A percentile compares a stretch with the other conserved stretches of the same genome.
phyloP scores from a whole-genome alignment of 2,329 filamentous ascomycete species.

The Aspergillus melleus region DNA sequence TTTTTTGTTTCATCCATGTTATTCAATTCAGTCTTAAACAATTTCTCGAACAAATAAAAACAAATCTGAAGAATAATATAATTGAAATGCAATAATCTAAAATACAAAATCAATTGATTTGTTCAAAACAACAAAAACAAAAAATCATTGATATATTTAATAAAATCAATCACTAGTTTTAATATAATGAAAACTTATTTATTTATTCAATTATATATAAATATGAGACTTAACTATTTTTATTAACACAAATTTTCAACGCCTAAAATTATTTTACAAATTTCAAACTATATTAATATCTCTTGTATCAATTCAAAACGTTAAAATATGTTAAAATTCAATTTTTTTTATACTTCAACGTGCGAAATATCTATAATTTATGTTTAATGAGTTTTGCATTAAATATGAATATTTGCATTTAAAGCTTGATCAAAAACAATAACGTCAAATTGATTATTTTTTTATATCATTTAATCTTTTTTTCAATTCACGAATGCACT shows the following conservation, averaged over 20 bases:
- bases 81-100: too few relatives aligned
- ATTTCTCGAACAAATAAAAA: too few relatives aligned
- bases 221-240: constrained; percentile 10
- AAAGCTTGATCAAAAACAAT: constrained; percentile 8
- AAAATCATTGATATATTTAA: not conserved
- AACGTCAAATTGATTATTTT: constrained; percentile 14
- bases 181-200: not conserved
- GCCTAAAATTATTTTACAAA: constrained; percentile 11
- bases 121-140: not conserved
- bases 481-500: constrained; percentile 15
- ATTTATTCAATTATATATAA: too few relatives aligned
- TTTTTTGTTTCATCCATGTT: too few relatives aligned
- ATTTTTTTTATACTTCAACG: constrained; percentile 18
- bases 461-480: constrained; percentile 20
- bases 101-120: too few relatives aligned
- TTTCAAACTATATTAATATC: constrained; percentile 12
- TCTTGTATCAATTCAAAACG: constrained; percentile 15
- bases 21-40: too few relatives aligned
- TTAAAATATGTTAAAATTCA: constrained; percentile 19
- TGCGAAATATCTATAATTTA: constrained; percentile 10
- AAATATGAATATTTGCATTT: not conserved
- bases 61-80: too few relatives aligned
- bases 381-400: constrained; percentile 1
- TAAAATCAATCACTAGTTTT: not conserved
- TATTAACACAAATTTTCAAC: constrained; percentile 15